Base-by-base conservation (phyloP, 345 rosid species). In the Lepidium didymum region DNA sequence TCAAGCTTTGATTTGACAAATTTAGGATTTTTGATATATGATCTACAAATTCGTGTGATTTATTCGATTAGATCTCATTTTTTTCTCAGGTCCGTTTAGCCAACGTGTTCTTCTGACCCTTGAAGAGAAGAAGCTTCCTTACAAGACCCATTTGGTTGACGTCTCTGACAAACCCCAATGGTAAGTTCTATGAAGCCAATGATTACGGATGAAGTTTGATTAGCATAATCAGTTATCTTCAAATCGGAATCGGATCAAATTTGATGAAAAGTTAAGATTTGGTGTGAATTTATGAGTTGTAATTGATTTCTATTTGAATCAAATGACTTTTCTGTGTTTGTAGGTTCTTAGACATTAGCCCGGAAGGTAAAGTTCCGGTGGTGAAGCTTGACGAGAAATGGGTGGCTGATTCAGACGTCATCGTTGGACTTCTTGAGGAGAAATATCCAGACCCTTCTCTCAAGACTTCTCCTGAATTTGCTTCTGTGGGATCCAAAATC, bases 331-430 rank as follows among this genome's bases (percentile, higher is more conserved):
- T 15, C n/a, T 56, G 15, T 47, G 50, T 15, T 74, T 56, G 11
- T 42, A 94, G 97, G 97, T 89, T 91, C 46, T 41, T 84, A 83
- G 87, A 87, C 10, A 66, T 86, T 54, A 91, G 71, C 54, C 91
- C 96, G 14, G 97, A 81, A 78, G 93, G 95, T 23, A 91, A 89
- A 78, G 89, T 81, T 52, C 99, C 97, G 10, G 80, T 84, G 73
- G 55, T 72, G 72, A 91, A 91, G 80, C 51, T 89, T 57, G 95
- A 94, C 70, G 91, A 81, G 47, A 85, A 89, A 71, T 94, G 96
- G 96, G 83, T 89, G 15, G 9, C 90, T 68, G 97, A 91, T 65
- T 94, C 99, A 29, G 96, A 91, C 50, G 88, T 87, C 44, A 83
- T 91, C 51, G 91, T 86, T 44, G 86, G 84, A 10, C 67, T 91